Evolutionary conservation across 2,329 filamentous ascomycete species (phyloP), one percentile per base, ranked within the genome.

Genomic region (Pestalotiopsis sp.): DNA sequence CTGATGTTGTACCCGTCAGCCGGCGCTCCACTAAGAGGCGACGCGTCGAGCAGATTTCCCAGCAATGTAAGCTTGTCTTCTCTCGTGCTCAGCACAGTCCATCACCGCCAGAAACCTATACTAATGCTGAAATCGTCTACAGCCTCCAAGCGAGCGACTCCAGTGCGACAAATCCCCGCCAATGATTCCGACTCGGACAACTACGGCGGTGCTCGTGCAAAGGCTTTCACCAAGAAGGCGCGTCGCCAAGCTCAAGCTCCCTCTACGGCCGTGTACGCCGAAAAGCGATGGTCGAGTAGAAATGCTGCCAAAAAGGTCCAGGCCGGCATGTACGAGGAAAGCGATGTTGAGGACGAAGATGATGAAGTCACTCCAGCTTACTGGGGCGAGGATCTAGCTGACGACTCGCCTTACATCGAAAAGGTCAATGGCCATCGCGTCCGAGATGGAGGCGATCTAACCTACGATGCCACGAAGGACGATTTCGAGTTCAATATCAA

Each of bases 401-500:
- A 97, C 76, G 91, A 91, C 74, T 89, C 91, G 3, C 93, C 94
- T 20, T 94, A 94, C 74, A 94, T 99, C 72, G 96, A 99, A 78
- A 90, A 93, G 72, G 92, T 99, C 65, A 88, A 99, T 66, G 93
- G 97, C 72, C 95, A 98, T 79, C 90, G 92, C 63, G 83, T 93
- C 49, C 93, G 90, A 78, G 91, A 93, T 41, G 93, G 87, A 17
- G 81, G 87, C 61, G 88, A 88, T 70, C 79, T 89, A 68, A 81
- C 85, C 14, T 83, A 84, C 67, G 90, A 93, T 62, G 78, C 86
- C 2, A 85, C 81, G 27, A 86, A 87, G 73, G 89, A 94, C 66
- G 93, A 98, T 77, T 98, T 96, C 74, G 94, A 98, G 76, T 99
- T 86, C 74, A 88, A 91, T 80, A 94, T 99, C 81, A 99, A 99